Evolutionary conservation across 1,284 basidiomycete genomes (phyloP).

Genomic region (Tylopilus orsonianus): DNA sequence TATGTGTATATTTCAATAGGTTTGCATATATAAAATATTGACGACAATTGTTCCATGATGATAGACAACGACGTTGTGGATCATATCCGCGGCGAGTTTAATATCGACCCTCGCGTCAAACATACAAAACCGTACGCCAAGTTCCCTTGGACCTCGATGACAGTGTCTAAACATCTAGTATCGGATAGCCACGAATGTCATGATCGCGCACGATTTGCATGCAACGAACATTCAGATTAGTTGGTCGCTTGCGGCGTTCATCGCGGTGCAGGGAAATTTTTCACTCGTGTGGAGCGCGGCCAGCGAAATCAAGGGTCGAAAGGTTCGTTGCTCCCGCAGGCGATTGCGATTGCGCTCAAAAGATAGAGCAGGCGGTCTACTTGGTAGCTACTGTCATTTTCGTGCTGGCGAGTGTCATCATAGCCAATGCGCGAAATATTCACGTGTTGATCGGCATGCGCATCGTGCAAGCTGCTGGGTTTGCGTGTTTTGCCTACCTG

Average conservation of each 20-base stretch:
- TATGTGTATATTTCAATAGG: constrained; percentile 30
- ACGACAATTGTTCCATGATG: background rate
- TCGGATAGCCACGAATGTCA: constrained; percentile 58
- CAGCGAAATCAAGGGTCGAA: constrained; percentile 80
- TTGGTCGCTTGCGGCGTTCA: constrained; percentile 74
- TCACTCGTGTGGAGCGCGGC: constrained; percentile 73
- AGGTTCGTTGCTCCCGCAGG: constrained; percentile 43
- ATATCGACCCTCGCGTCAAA: constrained; percentile 68
- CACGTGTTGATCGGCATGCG: constrained; percentile 72
- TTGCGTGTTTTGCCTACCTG: constrained; percentile 18
- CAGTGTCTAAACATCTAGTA: background rate
- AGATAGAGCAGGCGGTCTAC: constrained; percentile 56
- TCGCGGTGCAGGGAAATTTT: constrained; percentile 71
- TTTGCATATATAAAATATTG: background rate
- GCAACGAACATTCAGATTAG: constrained; percentile 72
- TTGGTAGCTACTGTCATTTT: constrained; percentile 61
- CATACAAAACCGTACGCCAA: constrained; percentile 61
- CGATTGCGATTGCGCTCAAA: constrained; percentile 5
- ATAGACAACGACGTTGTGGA: constrained; percentile 54
- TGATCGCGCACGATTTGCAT: constrained; percentile 64
- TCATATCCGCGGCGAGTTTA: constrained; percentile 61
- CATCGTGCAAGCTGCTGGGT: constrained; percentile 67
- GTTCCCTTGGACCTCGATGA: constrained; percentile 23
- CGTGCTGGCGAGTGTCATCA: constrained; percentile 61
- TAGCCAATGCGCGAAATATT: constrained; percentile 62